Evolutionary conservation across 768 basidiomycete species (phyloP).

Genomic region (Serendipita indica): DNA sequence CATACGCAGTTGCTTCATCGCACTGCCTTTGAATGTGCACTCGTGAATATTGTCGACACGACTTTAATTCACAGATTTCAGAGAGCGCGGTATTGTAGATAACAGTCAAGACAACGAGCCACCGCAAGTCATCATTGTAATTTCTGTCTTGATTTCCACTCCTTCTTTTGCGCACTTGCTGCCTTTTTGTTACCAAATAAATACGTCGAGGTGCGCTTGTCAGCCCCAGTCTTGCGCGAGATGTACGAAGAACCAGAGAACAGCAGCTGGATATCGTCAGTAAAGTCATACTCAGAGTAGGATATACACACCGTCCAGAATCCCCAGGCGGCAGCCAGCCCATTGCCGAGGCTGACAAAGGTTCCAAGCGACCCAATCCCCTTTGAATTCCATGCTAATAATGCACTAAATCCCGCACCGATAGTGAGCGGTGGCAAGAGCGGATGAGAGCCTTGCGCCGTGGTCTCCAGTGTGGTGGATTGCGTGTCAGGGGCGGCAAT

Average conservation of each 20-base stretch:
- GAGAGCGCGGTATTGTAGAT: too few species aligned
- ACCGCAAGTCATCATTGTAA: too few species aligned
- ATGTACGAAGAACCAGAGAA: constrained; percentile 38
- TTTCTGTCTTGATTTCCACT: constrained; percentile 34
- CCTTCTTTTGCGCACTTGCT: constrained; percentile 46
- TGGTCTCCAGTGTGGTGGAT: constrained; percentile 18
- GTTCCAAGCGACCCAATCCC: constrained; percentile 40
- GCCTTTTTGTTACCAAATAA: constrained; percentile 61
- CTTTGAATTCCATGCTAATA: constrained; percentile 50
- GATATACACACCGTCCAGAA: constrained; percentile 48
- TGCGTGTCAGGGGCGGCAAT: constrained; percentile 24
- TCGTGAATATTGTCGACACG: too few species aligned
- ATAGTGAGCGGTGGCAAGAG: constrained; percentile 44
- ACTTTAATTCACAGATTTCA: too few species aligned
- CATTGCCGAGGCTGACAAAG: constrained; percentile 34
- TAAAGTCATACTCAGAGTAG: background rate
- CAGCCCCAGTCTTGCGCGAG: constrained; percentile 64
- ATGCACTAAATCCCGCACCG: constrained; percentile 39
- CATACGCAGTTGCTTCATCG: too few species aligned
- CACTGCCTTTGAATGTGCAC: too few species aligned
- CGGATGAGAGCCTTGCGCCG: constrained; percentile 34
- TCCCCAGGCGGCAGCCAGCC: constrained; percentile 47
- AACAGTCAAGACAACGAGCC: too few species aligned
- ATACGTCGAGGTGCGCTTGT: constrained; percentile 68
- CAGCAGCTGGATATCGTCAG: constrained; percentile 32